Evolutionary conservation across 441 rosid species (phyloP), one percentile per base, ranked within the genome.

Genomic region (Pelargonium cotyledonis): DNA sequence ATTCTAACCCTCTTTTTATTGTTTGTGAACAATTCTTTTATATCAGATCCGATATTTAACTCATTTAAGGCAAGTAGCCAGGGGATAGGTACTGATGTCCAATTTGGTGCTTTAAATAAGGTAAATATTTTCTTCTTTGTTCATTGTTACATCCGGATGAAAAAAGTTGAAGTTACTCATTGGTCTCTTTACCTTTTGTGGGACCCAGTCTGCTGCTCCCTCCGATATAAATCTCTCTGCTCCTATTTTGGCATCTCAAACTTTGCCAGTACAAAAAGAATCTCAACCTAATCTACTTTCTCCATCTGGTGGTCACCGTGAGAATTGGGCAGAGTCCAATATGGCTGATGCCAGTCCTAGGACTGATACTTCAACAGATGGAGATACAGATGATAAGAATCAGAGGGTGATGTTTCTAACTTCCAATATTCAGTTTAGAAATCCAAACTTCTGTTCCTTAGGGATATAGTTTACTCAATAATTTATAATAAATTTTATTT

Each of bases 281-380:
- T 66, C 74, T 21, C 84, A 74, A 63, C 70, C 78, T 40, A 79
- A 78, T 77, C 76, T 78, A 38, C 69, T 76, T 66, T 77, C 92
- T 62, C 73, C 75, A 68, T 77, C 80, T 68, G 80, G 83, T 74
- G 79, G 76, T 68, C 78, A 76, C 66, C 79, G 68, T 41, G 87
- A 87, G 81, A 83, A 84, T 62, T 84, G 88, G 89, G 88, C 85
- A 68, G 89, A 86, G 70, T 78, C 84, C 72, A 80, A 73, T 62
- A 79, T 85, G 84, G 89, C 85, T 19, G 94, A 86, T 73, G 86
- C 85, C 60, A 90, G 97, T 80, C 91, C 90, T 65, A 85, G 82
- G 76, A 89, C 92, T 44, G 95, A 89, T 79, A 85, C 82, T 46
- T 91, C 97, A 76, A 85, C 97, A 10, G 97, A 91, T 65, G 62